Base-by-base conservation (phyloP, 2,329 filamentous ascomycete species). In the Talaromyces sp. region DNA sequence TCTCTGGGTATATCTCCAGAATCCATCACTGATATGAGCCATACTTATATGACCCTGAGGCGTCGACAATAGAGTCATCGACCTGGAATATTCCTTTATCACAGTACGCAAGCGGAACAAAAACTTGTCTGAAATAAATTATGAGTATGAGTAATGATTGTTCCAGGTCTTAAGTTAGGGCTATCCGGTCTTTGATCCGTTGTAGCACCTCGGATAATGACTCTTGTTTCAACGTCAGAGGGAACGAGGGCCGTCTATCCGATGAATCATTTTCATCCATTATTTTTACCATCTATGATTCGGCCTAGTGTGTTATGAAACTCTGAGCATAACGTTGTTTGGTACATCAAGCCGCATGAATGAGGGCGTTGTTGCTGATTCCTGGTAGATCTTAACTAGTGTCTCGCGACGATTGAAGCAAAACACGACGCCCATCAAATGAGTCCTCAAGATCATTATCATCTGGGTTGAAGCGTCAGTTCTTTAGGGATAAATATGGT, bases 41-140 rank as follows among this genome's bases (percentile, higher is more conserved):
- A 57, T 63, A 37, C 39, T 63, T 63, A 62, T 56, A 62, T 16
- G 24, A 33, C 49, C 49, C 22, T 33, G 13, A 43, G 19, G 22
- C 8, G 7, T 41, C n/a, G 19, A 45, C 22, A n/a, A 2, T 14
- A 33, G 56, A 59, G 37, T 59, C 56, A 59, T 59, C 35, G 19
- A 45, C 24, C 54, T 58, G 56, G 37, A 43, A 45, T 24, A 37
- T 27, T 59, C 37, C 39, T 59, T 43, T 45, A 59, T 43, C 9
- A 27, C 11, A 37, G 2, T 14, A 43, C 11, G 27, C 33, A 27
- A 41, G n/a, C 14, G 9, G 27, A 27, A 16, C 6, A 16, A 27
- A 24, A 3, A 56, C 13, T 54, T 22, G n/a, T 56, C 33, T 14
- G n/a, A 39, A 56, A 22, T 14, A 35, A 8, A 14, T 37, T 3